Conservation (phyloP, 108 stramenopile genomes). For the Stephanodiscus triporus region DNA sequence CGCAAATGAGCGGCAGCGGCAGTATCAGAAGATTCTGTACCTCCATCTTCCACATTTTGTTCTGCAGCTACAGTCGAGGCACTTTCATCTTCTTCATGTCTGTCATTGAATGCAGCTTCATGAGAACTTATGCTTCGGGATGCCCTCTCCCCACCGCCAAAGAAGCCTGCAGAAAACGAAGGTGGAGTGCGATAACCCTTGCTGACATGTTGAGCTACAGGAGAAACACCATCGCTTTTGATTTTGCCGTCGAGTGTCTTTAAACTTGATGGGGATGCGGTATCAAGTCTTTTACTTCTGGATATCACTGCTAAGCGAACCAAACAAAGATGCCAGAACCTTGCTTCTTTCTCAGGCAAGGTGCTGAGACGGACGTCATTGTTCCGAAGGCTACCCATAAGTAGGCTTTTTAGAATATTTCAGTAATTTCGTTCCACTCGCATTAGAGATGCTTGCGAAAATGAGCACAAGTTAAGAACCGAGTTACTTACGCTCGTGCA, state of each 20-base stretch:
- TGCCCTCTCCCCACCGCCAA: constrained; percentile 19
- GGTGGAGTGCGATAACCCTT: constrained; percentile 23
- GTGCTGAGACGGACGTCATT: constrained; percentile 12
- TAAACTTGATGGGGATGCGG: constrained; percentile 3
- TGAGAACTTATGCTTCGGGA: constrained; percentile 8
- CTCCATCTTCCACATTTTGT: constrained; percentile 32
- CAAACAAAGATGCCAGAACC: constrained; percentile 34
- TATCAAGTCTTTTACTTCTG: constrained; percentile 17
- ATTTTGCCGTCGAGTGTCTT: constrained; percentile 14
- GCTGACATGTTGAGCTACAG: not conserved
- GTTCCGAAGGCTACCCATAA: constrained; percentile 10
- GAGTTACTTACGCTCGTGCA: constrained; percentile 13
- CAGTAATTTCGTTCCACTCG: not conserved
- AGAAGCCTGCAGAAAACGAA: constrained; percentile 25
- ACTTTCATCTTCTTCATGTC: constrained; percentile 56
- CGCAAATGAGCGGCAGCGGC: constrained; percentile 66
- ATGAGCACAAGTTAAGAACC: not conserved
- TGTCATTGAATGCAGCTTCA: constrained; percentile 5
- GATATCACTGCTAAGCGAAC: constrained; percentile 26
- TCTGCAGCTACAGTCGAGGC: constrained; percentile 48
- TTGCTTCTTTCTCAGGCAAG: constrained; percentile 35
- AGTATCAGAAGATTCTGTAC: constrained; percentile 36
- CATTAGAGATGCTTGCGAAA: constrained; percentile 1
- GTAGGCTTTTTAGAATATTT: not conserved
- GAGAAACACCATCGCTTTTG: constrained; percentile 1